These are phyloP conservation scores for Endotrypanum monterogeii DNA, from an alignment of 208 protist genomes.

Conservation along the genomic window DNA sequence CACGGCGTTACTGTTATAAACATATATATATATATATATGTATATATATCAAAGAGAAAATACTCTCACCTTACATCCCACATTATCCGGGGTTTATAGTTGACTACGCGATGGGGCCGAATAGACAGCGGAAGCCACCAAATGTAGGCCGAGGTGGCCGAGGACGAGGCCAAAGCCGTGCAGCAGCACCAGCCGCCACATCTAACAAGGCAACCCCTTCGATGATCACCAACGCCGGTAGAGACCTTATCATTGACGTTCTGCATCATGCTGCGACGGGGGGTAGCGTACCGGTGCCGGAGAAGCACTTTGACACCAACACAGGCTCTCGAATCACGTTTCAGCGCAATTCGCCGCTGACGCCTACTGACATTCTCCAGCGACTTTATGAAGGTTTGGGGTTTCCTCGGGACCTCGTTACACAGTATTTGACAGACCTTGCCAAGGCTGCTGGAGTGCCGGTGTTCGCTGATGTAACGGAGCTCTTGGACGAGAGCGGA, in stretches of 20 bases:
- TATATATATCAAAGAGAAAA: neutral
- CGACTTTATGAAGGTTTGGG: slow-evolving; percentile 83
- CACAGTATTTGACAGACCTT: slow-evolving; percentile 82
- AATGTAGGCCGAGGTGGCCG: slow-evolving; percentile 35
- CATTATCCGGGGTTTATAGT: neutral
- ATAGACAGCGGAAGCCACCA: slow-evolving; percentile 70
- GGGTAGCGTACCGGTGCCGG: slow-evolving; percentile 78
- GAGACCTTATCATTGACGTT: slow-evolving; percentile 89
- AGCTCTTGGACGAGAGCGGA: slow-evolving; percentile 65
- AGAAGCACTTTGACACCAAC: slow-evolving; percentile 84
- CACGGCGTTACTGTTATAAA: too few relatives aligned
- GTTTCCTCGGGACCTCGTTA: slow-evolving; percentile 81
- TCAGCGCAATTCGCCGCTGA: slow-evolving; percentile 78
- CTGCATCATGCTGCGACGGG: slow-evolving; percentile 85
- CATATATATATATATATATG: too few relatives aligned
- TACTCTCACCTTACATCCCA: neutral
- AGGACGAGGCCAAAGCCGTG: slow-evolving; percentile 37
- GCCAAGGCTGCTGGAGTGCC: slow-evolving; percentile 48
- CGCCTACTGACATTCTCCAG: slow-evolving; percentile 71
- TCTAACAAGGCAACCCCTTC: slow-evolving; percentile 45
- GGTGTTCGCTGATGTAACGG: slow-evolving; percentile 52
- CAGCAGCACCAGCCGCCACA: slow-evolving; percentile 14
- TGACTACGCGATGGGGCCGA: slow-evolving; percentile 61
- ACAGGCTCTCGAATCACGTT: slow-evolving; percentile 64
- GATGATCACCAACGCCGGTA: slow-evolving; percentile 68